phyloP scores from a whole-genome alignment of 345 rosid species.

The Eucalyptus caleyi region DNA sequence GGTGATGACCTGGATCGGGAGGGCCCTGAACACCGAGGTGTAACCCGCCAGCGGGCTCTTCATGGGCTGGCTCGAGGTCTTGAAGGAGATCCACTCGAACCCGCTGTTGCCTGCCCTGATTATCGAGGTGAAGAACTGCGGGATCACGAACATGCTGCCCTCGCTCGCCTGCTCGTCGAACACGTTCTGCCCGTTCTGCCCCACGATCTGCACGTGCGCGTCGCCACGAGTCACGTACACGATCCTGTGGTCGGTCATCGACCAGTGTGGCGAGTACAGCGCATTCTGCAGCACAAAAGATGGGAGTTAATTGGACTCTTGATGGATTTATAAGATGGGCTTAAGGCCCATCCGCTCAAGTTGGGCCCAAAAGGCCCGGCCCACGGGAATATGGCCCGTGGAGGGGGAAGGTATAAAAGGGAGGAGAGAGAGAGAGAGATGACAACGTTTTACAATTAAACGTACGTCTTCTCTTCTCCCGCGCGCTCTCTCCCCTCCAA shows the following conservation, averaged over 20 bases:
- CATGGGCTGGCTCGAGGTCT: constrained; percentile 11
- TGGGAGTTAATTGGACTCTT: not conserved
- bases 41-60: constrained; percentile 13
- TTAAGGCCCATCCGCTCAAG: no score
- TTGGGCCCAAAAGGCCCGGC: no score
- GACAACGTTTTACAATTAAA: no score
- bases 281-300: constrained; percentile 30
- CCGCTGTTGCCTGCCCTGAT: constrained; percentile 3
- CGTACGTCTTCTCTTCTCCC: no score
- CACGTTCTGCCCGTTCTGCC: constrained; percentile 6
- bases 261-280: constrained; percentile 55
- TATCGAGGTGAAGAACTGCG: constrained; percentile 8
- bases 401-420: no score
- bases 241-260: constrained; percentile 45
- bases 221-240: constrained; percentile 41
- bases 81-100: constrained; percentile 15
- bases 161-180: constrained; percentile 6
- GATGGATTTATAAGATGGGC: no score
- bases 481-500: no score
- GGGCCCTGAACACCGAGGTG: constrained; percentile 17
- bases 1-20: constrained; percentile 13
- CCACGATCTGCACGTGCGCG: constrained; percentile 12
- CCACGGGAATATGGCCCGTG: no score
- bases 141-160: constrained; percentile 22
- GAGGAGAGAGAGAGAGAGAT: no score